A percentile compares a stretch with the other conserved stretches of the same genome.
Conservation (phyloP, 768 basidiomycete genomes). For the Suillus americanus region DNA sequence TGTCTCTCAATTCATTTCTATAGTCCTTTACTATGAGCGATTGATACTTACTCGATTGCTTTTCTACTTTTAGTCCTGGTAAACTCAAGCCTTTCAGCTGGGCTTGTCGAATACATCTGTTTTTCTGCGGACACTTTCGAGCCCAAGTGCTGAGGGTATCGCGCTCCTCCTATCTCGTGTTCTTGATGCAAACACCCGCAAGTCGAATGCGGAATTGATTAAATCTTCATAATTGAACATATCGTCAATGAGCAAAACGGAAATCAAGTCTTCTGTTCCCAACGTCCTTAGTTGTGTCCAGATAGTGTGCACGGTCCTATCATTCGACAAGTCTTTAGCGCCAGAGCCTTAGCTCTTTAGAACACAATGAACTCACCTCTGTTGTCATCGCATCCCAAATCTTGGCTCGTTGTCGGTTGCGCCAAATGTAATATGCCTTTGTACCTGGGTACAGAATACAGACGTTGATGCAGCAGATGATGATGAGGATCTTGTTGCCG, state of each 20-base stretch:
- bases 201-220: neutral
- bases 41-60: too few relatives aligned
- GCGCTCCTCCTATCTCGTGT: neutral
- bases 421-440: slow-evolving; percentile 57
- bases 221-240: neutral
- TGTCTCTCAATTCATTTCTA: too few relatives aligned
- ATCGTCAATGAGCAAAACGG: slow-evolving; percentile 50
- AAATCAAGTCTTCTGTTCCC: slow-evolving; percentile 63
- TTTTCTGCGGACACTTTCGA: neutral
- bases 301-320: slow-evolving; percentile 55
- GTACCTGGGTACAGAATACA: slow-evolving; percentile 52
- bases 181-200: neutral
- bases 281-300: slow-evolving; percentile 57
- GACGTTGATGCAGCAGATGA: slow-evolving; percentile 49
- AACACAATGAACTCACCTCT: slow-evolving; percentile 33
- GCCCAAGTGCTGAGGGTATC: neutral
- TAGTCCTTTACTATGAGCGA: too few relatives aligned
- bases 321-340: neutral
- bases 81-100: neutral
- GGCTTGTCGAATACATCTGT: neutral
- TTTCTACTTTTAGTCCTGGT: too few relatives aligned
- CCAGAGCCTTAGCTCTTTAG: neutral
- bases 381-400: slow-evolving; percentile 59
- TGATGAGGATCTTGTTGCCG: slow-evolving; percentile 58
- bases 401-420: slow-evolving; percentile 52